A percentile compares a stretch with the other conserved stretches of the same genome.
These are phyloP conservation scores for Monilinia fructicola DNA, from an alignment of 2,329 filamentous ascomycete genomes.

Conservation along the genomic window DNA sequence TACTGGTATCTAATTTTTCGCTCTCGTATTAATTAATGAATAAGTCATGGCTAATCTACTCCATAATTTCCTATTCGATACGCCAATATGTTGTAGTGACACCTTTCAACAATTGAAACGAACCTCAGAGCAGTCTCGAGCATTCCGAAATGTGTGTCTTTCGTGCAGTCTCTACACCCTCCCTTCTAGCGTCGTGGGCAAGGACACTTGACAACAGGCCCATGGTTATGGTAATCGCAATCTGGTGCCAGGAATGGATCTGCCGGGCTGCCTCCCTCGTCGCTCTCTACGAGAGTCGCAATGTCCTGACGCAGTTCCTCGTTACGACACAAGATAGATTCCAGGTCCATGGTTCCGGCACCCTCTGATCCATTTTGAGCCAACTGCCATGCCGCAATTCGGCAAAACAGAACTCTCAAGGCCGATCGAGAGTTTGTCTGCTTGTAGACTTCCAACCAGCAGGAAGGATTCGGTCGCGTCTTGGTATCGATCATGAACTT, in stretches of 20 bases:
- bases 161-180: too few relatives aligned
- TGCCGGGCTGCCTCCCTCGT: background rate
- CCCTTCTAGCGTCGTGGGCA: fast-evolving
- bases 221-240: conserved; percentile 3
- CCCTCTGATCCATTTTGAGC: background rate
- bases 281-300: background rate
- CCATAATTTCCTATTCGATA: too few relatives aligned
- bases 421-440: background rate
- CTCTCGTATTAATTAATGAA: background rate
- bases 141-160: too few relatives aligned
- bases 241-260: conserved; percentile 1
- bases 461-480: conserved; percentile 2
- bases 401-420: background rate
- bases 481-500: conserved; percentile 13
- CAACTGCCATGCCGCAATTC: conserved; percentile 10
- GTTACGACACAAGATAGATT: background rate
- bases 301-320: conserved; percentile 1
- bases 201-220: background rate
- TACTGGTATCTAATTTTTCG: background rate
- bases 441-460: conserved; percentile 10
- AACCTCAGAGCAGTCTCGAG: background rate
- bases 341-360: background rate
- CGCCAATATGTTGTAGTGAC: background rate
- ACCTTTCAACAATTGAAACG: background rate
- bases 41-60: background rate